Evolutionary conservation across 2,329 filamentous ascomycete species (phyloP).

Genomic region (Hymenotorrendiella dingleyae): DNA sequence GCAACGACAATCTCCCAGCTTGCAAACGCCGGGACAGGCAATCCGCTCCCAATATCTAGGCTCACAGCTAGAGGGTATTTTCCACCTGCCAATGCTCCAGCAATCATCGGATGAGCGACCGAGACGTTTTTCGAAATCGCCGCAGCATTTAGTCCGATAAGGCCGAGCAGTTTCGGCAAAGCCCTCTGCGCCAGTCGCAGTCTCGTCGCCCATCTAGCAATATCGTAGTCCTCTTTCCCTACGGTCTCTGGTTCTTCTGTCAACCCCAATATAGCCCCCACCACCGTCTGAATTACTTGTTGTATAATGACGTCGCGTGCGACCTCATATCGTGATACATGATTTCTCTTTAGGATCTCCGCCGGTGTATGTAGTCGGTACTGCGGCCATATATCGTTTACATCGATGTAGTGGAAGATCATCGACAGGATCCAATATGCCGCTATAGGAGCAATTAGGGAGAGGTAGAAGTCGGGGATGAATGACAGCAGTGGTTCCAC

Average conservation of each 20-base stretch:
- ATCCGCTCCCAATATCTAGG: slow-evolving; percentile 45
- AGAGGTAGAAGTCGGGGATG: slow-evolving; percentile 75
- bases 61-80: slow-evolving; percentile 67
- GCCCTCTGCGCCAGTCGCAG: slow-evolving; percentile 72
- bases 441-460: slow-evolving; percentile 68
- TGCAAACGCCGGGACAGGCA: slow-evolving; percentile 65
- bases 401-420: slow-evolving; percentile 77
- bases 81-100: slow-evolving; percentile 72
- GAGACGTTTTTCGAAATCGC: slow-evolving; percentile 72
- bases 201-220: slow-evolving; percentile 84
- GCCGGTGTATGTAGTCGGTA: slow-evolving; percentile 94
- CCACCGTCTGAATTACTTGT: slow-evolving; percentile 78
- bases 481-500: slow-evolving; percentile 68
- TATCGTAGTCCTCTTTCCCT: slow-evolving; percentile 77
- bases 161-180: slow-evolving; percentile 64
- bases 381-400: slow-evolving; percentile 77
- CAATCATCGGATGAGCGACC: slow-evolving; percentile 64
- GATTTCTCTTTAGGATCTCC: slow-evolving; percentile 85
- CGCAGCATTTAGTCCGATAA: slow-evolving; percentile 70
- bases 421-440: slow-evolving; percentile 86
- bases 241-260: slow-evolving; percentile 68
- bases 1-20: slow-evolving; percentile 74
- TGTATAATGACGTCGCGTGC: slow-evolving; percentile 87
- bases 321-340: slow-evolving; percentile 77
- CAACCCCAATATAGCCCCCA: slow-evolving; percentile 60